Percentiles rank a stretch among this genome's conserved stretches.
These are phyloP conservation scores for Russula sp. DNA, from an alignment of 768 basidiomycete species.

Conservation along the genomic window DNA sequence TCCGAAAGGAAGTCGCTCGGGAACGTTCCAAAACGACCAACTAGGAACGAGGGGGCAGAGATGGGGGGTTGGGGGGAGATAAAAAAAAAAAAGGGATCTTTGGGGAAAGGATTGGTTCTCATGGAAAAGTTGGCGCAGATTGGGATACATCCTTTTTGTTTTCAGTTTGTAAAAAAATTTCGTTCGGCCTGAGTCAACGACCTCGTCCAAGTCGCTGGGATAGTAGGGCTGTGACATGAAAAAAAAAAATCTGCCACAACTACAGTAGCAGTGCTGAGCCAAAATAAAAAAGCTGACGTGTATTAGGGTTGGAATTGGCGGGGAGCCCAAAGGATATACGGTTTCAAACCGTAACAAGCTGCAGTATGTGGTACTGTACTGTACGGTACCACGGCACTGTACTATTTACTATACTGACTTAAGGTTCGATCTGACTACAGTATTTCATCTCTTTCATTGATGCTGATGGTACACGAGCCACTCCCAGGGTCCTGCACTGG, in stretches of 20 bases:
- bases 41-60: constrained; percentile 1
- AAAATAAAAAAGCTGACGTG: too few species aligned
- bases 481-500: too few species aligned
- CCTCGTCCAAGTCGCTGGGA: background rate
- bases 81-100: background rate
- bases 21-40: constrained; percentile 12
- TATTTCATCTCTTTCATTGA: too few species aligned
- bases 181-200: background rate
- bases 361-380: too few species aligned
- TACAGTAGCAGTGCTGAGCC: background rate
- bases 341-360: background rate
- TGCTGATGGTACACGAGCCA: too few species aligned
- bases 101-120: background rate
- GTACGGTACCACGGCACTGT: too few species aligned
- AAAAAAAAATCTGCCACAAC: constrained; percentile 1
- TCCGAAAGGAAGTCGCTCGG: constrained; percentile 11
- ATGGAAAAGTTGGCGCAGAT: background rate
- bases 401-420: too few species aligned
- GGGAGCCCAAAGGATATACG: background rate
- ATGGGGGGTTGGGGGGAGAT: constrained; percentile 7
- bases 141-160: background rate
- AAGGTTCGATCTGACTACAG: too few species aligned
- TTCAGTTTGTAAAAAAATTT: background rate
- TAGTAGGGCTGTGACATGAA: background rate
- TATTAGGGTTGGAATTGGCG: constrained; percentile 20